phyloP scores from a whole-genome alignment of 257 asterid species.

The Agastache rugosa region DNA sequence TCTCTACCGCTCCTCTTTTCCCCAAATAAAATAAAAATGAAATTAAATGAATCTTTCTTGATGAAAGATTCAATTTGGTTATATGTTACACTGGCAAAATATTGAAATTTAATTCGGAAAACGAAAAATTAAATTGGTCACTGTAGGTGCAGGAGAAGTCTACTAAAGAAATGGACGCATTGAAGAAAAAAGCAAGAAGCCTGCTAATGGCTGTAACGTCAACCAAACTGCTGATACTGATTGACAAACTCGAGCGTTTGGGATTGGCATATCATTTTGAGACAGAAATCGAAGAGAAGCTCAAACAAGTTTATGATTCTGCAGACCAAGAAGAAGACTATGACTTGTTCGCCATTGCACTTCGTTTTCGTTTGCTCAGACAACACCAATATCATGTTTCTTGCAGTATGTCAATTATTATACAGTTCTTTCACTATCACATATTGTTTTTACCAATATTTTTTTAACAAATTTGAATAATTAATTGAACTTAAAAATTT shows the following conservation, averaged over 20 bases:
- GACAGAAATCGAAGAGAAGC: conserved; percentile 25
- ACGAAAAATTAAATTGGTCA: too few relatives aligned
- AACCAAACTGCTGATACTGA: background rate
- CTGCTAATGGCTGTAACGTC: background rate
- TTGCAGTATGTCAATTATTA: conserved; percentile 21
- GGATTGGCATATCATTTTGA: conserved; percentile 35
- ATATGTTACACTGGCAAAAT: too few relatives aligned
- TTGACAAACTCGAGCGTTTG: conserved; percentile 19
- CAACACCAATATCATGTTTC: conserved; percentile 33
- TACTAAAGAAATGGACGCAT: background rate
- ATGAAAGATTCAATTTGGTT: too few relatives aligned
- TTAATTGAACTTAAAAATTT: too few relatives aligned
- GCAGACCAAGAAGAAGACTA: background rate
- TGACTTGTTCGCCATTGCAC: conserved; percentile 35
- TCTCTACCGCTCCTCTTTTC: too few relatives aligned
- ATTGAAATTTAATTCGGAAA: too few relatives aligned
- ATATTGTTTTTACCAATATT: too few relatives aligned
- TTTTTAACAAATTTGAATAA: too few relatives aligned
- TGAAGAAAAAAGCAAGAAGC: background rate
- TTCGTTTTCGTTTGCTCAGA: conserved; percentile 39
- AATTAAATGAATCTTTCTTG: too few relatives aligned
- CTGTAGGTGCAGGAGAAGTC: too few relatives aligned
- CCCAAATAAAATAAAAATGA: too few relatives aligned
- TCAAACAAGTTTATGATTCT: background rate
- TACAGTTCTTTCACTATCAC: background rate